These are phyloP conservation scores for Galerina sulciceps DNA, from an alignment of 768 basidiomycete species.

Conservation along the genomic window DNA sequence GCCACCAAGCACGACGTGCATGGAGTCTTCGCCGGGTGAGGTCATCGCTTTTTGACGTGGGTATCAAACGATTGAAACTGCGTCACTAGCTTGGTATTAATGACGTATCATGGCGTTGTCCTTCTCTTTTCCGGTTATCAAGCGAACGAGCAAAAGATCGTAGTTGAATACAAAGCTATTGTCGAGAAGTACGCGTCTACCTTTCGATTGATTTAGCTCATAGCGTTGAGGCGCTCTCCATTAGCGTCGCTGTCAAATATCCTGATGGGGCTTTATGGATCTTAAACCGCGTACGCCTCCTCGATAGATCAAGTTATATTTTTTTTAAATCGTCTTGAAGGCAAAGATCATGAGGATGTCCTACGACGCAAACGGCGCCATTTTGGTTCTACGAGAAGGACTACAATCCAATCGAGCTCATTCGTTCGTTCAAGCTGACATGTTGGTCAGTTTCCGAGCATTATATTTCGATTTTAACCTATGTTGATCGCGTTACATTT, in stretches of 20 bases:
- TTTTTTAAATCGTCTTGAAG: conserved; percentile 33
- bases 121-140: conserved; percentile 76
- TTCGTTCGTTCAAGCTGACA: conserved; percentile 74
- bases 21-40: conserved; percentile 76
- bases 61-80: neutral
- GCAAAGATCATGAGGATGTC: conserved; percentile 81
- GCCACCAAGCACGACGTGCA: conserved; percentile 74
- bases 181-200: conserved; percentile 58
- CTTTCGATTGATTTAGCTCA: neutral
- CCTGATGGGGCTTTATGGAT: conserved; percentile 77
- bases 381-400: conserved; percentile 61
- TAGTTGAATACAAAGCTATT: conserved; percentile 65
- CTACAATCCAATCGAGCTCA: conserved; percentile 55
- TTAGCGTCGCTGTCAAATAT: conserved; percentile 58
- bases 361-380: conserved; percentile 65
- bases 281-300: conserved; percentile 58
- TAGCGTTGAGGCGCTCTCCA: neutral
- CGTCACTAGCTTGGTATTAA: conserved; percentile 62
- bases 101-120: conserved; percentile 80
- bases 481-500: neutral
- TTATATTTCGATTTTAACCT: neutral
- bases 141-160: conserved; percentile 67
- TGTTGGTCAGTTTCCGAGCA: conserved; percentile 48
- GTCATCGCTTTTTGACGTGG: conserved; percentile 4
- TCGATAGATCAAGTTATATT: too few relatives aligned